Conservation (phyloP, 768 basidiomycete species). For the Boletellus sp. region DNA sequence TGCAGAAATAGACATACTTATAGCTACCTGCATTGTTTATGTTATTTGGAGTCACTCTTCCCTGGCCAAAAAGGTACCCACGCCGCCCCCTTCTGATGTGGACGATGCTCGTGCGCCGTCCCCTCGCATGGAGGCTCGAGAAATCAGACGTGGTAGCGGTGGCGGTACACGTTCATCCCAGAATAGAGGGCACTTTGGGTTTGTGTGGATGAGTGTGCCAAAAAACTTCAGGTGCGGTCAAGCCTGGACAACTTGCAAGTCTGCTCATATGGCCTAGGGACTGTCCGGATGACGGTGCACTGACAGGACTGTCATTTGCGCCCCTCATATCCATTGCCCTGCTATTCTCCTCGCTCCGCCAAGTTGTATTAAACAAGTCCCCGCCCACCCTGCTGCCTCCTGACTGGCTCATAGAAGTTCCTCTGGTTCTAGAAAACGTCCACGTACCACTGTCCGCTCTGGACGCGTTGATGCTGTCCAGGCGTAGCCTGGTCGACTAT, state of each 20-base stretch:
- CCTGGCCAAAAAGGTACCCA: slow-evolving; percentile 29
- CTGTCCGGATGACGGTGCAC: slow-evolving; percentile 79
- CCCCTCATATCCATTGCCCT: slow-evolving; percentile 75
- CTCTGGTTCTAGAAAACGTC: slow-evolving; percentile 49
- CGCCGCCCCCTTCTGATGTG: slow-evolving; percentile 13
- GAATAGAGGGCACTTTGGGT: slow-evolving; percentile 56
- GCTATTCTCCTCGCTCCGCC: slow-evolving; percentile 50
- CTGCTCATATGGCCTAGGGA: slow-evolving; percentile 48
- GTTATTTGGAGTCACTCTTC: slow-evolving; percentile 58
- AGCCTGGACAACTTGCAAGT: not conserved
- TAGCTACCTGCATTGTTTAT: slow-evolving; percentile 55
- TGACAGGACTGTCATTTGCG: slow-evolving; percentile 80
- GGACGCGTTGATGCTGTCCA: slow-evolving; percentile 59
- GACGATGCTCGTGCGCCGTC: slow-evolving; percentile 29
- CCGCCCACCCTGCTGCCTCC: slow-evolving; percentile 42
- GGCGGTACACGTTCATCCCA: slow-evolving; percentile 21
- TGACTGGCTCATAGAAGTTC: slow-evolving; percentile 77
- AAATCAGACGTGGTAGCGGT: slow-evolving; percentile 37
- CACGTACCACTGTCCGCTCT: slow-evolving; percentile 41
- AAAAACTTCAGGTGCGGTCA: slow-evolving; percentile 73
- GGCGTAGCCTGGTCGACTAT: slow-evolving; percentile 74
- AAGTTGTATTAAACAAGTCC: slow-evolving; percentile 23
- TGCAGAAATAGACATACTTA: slow-evolving; percentile 57
- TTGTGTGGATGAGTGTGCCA: slow-evolving; percentile 87
- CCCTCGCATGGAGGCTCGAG: slow-evolving; percentile 48